phyloP scores from a whole-genome alignment of 345 rosid species.

The Acer saccharum region DNA sequence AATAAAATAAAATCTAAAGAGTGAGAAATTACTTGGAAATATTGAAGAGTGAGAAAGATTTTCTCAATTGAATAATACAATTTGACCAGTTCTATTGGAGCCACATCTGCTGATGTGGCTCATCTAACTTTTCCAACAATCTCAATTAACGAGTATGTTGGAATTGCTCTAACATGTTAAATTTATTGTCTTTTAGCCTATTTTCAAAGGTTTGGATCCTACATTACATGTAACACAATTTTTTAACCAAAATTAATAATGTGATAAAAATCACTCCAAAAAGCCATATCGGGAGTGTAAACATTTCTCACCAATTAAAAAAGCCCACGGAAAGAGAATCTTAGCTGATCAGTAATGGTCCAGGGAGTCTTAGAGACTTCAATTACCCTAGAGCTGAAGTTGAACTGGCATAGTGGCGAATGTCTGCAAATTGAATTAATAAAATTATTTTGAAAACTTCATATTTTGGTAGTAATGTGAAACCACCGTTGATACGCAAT shows the following conservation, averaged over 20 bases:
- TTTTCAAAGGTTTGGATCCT: neutral
- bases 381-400: slow-evolving; percentile 41
- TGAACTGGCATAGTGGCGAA: slow-evolving; percentile 66
- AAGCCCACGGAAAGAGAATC: slow-evolving; percentile 74
- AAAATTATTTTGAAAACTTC: slow-evolving; percentile 13
- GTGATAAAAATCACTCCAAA: slow-evolving; percentile 2
- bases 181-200: neutral
- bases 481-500: neutral
- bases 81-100: too few relatives aligned
- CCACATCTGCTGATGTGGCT: too few relatives aligned
- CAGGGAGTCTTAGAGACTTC: slow-evolving; percentile 61
- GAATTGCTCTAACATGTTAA: too few relatives aligned
- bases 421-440: slow-evolving; percentile 49
- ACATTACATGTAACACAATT: slow-evolving; percentile 10
- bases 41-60: too few relatives aligned
- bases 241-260: neutral
- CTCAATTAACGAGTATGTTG: too few relatives aligned
- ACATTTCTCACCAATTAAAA: slow-evolving; percentile 57
- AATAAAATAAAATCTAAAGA: too few relatives aligned
- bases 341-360: slow-evolving; percentile 62
- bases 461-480: neutral
- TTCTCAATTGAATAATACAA: too few relatives aligned
- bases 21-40: too few relatives aligned
- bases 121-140: too few relatives aligned
- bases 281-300: neutral